Base-by-base conservation (phyloP, 1,284 basidiomycete species). In the Somion occarium region DNA sequence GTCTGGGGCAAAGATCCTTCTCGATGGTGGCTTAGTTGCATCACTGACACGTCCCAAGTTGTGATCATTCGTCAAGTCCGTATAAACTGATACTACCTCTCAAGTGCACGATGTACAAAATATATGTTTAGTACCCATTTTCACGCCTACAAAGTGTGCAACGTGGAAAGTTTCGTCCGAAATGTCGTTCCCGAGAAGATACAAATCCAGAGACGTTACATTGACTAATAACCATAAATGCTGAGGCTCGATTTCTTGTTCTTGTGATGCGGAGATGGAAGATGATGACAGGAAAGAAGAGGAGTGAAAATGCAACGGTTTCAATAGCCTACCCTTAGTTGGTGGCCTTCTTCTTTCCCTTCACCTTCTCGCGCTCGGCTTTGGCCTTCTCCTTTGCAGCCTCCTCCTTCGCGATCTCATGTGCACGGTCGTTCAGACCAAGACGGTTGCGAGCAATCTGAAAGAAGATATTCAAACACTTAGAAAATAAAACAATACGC, bases 371-470 rank as follows among this genome's bases (percentile, higher is more conserved):
- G 48, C 71, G 67, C 55, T 75, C 75, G 55, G 72, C 75, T 59
- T 75, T 74, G 57, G 73, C 78, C 65, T 77, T 74, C 58, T 86
- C 83, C 69, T 84, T 84, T 51, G 72, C 77, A 2, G 76, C 80
- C 46, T 89, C 85, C 37, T 66, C 79, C 61, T 86, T 85, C n/a
- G 89, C 91, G 50, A 85, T 65, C 62, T 91, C 80, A 71, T 94
- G 91, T n/a, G 92, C 85, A 52, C 72, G 72, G 69, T 97, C 91
- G 71, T 99, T 99, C 55, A 98, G 77, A 1, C 94, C 95, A 2
- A 93, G 78, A 52, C 88, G 78, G 75, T 98, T 98, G 54, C 96
- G 84, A 19, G 93, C 83, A 64, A 99, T 97, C 88, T 92, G 55
- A 48, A 7, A 22, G 39, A 18, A 41, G 19, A 18, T 7, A 37